Evolutionary conservation across 2,329 filamentous ascomycete genomes (phyloP), one percentile per base, ranked within the genome.

Genomic region (Trichoderma simmonsii): DNA sequence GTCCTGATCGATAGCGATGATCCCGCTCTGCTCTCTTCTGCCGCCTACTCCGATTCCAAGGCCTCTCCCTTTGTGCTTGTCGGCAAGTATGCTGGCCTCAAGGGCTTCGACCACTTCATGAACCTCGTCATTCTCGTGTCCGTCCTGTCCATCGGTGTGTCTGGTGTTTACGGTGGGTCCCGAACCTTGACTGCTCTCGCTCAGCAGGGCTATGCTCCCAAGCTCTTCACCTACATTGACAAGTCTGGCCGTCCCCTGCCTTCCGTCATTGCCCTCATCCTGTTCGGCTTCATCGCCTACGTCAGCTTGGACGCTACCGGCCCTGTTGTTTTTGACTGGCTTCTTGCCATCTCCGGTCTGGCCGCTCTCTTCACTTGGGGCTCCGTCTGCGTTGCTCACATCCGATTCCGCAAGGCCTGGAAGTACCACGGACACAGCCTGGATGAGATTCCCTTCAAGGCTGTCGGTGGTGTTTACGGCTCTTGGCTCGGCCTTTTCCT

Each of bases 351-450:
- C 21, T 90, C 88, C 2, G 89, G 87, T 73, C 85, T 91, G 6
- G 85, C 86, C 18, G 85, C 87, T 63, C 85, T 91, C 73, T 91
- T 90, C 79, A 88, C 88, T 36, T 92, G 89, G 89, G 88, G 86
- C 54, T 89, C 86, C 68, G 89, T 92, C 76, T 90, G 88, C 78
- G 77, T 89, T 18, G 86, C 87, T 3, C 89, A 91, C 77, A 90
- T 91, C 77, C 88, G 89, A 63, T 91, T 91, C 85, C 88, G 89
- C 61, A 77, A 78, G 24, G 89, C 88, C 2, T 91, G 89, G 89
- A 80, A 79, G 63, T 79, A 82, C 36, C 86, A 91, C 73, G 89
- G 89, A 51, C 89, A 88, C 79, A 86, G 83, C 12, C 79, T 91
- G 8, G 88, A 91, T 66, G 72, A 70, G 61, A 73, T 70, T 54